A percentile compares a stretch with the other conserved stretches of the same genome.
phyloP scores from a whole-genome alignment of 1,284 basidiomycete genomes.

The Meira miltonrushii region DNA sequence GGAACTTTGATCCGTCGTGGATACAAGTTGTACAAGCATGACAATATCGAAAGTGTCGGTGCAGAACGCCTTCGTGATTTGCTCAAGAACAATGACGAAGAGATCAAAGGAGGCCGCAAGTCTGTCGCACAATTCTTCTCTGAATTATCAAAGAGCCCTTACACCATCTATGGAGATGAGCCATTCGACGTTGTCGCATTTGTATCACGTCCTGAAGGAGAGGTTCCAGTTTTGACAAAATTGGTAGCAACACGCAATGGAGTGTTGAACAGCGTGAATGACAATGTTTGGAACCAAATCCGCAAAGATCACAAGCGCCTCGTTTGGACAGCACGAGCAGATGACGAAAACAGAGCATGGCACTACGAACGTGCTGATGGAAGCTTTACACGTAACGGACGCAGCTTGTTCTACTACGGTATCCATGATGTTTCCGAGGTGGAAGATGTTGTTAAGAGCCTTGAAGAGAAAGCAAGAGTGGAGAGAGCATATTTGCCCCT shows the following conservation, averaged over 20 bases:
- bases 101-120: slow-evolving; percentile 75
- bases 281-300: slow-evolving; percentile 94
- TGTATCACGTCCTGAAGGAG: slow-evolving; percentile 82
- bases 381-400: slow-evolving; percentile 87
- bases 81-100: slow-evolving; percentile 81
- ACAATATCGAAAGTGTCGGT: slow-evolving; percentile 74
- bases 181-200: slow-evolving; percentile 91
- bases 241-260: slow-evolving; percentile 82
- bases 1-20: slow-evolving; percentile 95
- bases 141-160: slow-evolving; percentile 64
- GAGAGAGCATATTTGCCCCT: slow-evolving; percentile 84
- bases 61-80: slow-evolving; percentile 69
- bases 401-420: slow-evolving; percentile 95
- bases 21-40: slow-evolving; percentile 92
- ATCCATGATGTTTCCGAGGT: slow-evolving; percentile 87
- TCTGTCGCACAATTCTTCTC: slow-evolving; percentile 85
- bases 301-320: slow-evolving; percentile 89
- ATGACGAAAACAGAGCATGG: slow-evolving; percentile 94
- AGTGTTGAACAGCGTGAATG: slow-evolving; percentile 85
- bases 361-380: slow-evolving; percentile 98
- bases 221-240: slow-evolving; percentile 86
- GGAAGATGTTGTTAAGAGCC: slow-evolving; percentile 66
- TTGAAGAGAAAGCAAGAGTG: slow-evolving; percentile 80
- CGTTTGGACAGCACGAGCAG: slow-evolving; percentile 92
- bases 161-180: slow-evolving; percentile 96